phyloP scores from a whole-genome alignment of 805 yeast species.

The Saturnispora saitoi region DNA sequence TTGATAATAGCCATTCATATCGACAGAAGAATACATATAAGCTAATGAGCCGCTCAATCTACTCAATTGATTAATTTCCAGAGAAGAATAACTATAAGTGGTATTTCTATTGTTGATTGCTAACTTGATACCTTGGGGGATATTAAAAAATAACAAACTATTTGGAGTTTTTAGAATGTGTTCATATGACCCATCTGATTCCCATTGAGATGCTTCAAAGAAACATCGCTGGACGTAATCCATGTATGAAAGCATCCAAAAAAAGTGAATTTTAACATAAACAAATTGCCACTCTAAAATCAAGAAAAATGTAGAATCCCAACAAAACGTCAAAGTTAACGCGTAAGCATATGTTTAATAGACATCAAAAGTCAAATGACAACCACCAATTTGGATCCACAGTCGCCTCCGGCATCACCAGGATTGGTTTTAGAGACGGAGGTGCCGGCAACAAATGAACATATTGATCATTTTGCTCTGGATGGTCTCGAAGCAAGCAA shows the following conservation, averaged over 20 bases:
- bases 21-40: slow-evolving; percentile 63
- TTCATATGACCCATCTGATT: slow-evolving; percentile 67
- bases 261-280: not conserved
- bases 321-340: not conserved
- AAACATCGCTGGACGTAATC: slow-evolving; percentile 74
- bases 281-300: not conserved
- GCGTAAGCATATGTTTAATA: not conserved
- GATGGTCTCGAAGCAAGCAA: not conserved
- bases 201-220: slow-evolving; percentile 66
- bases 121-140: slow-evolving; percentile 60
- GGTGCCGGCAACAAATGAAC: slow-evolving; percentile 17
- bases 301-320: not conserved
- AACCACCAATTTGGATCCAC: slow-evolving; percentile 8
- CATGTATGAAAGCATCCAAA: slow-evolving; percentile 70
- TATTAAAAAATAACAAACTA: slow-evolving; percentile 59
- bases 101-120: slow-evolving; percentile 66
- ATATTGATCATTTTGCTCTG: slow-evolving; percentile 26
- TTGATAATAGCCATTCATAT: slow-evolving; percentile 38
- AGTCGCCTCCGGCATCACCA: slow-evolving; percentile 27
- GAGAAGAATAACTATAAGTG: slow-evolving; percentile 59
- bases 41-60: slow-evolving; percentile 74
- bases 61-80: slow-evolving; percentile 56
- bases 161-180: slow-evolving; percentile 65
- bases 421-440: slow-evolving; percentile 17
- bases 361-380: not conserved